Percentiles rank a stretch among this genome's conserved stretches.
Evolutionary conservation across 352 stramenopile species (phyloP).

Genomic region (Phytophthora syringae): DNA sequence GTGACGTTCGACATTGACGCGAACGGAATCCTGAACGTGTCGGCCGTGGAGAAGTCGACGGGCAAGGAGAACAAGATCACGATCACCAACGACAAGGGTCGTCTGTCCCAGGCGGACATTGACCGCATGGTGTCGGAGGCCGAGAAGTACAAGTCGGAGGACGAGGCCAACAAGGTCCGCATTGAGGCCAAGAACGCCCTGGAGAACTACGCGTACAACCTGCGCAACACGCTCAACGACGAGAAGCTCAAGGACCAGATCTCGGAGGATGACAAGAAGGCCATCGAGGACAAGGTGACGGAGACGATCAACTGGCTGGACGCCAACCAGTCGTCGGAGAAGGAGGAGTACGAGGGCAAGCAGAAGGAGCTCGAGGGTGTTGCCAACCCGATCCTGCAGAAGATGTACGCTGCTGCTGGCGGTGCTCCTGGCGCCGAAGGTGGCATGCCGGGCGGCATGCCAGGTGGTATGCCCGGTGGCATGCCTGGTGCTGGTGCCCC

Average conservation of each 20-base stretch:
- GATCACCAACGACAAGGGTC: constrained; percentile 98
- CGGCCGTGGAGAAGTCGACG: constrained; percentile 94
- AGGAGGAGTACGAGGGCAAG: constrained; percentile 89
- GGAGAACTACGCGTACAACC: constrained; percentile 96
- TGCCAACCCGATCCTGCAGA: constrained; percentile 89
- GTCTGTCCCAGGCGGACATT: constrained; percentile 97
- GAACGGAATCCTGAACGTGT: constrained; percentile 95
- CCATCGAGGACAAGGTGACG: constrained; percentile 90
- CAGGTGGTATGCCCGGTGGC: constrained; percentile 34
- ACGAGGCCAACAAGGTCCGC: constrained; percentile 95
- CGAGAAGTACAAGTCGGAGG: constrained; percentile 97
- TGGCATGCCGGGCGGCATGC: constrained; percentile 52
- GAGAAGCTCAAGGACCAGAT: constrained; percentile 96
- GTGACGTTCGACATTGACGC: constrained; percentile 90
- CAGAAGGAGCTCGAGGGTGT: constrained; percentile 91
- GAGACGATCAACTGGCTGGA: constrained; percentile 98
- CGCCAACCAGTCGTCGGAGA: constrained; percentile 87
- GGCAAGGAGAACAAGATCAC: constrained; percentile 98
- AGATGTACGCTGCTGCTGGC: constrained; percentile 77
- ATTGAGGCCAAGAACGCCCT: constrained; percentile 97
- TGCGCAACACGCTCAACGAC: constrained; percentile 92
- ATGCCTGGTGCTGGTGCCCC: constrained; percentile 30
- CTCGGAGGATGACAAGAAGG: constrained; percentile 87
- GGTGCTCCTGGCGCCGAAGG: constrained; percentile 46
- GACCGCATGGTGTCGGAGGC: constrained; percentile 98